Percentiles rank a stretch among this genome's conserved stretches.
Evolutionary conservation across 2,329 filamentous ascomycete species (phyloP).

Genomic region (Pyrenophora graminea): DNA sequence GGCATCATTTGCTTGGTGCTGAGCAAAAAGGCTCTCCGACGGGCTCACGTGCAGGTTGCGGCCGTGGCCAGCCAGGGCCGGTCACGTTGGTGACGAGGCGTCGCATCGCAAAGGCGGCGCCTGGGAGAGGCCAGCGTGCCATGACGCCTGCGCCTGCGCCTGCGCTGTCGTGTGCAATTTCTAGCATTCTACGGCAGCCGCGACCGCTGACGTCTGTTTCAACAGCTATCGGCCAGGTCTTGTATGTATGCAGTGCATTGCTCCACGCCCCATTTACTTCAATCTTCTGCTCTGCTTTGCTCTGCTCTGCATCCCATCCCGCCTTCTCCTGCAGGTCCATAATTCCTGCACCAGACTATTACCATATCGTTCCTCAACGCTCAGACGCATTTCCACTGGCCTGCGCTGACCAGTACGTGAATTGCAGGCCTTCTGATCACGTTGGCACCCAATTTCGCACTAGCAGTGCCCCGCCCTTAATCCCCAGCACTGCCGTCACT

Average conservation of each 20-base stretch:
- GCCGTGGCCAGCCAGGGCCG: too few relatives aligned
- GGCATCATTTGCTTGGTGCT: too few relatives aligned
- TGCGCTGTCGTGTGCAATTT: constrained; percentile 13
- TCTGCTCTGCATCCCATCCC: constrained; percentile 2
- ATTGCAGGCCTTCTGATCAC: constrained; percentile 18
- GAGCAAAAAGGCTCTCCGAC: too few relatives aligned
- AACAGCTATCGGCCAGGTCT: constrained; percentile 21
- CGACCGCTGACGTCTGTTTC: constrained; percentile 33
- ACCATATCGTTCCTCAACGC: constrained; percentile 5
- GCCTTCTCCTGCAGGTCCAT: constrained; percentile 16
- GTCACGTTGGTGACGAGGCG: too few relatives aligned
- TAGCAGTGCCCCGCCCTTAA: constrained; percentile 27
- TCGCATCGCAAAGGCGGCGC: neutral
- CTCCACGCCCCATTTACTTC: constrained; percentile 15
- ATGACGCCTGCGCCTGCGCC: constrained; percentile 7
- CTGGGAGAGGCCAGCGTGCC: neutral
- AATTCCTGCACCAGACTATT: constrained; percentile 12
- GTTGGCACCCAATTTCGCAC: constrained; percentile 20
- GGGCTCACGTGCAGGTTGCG: neutral
- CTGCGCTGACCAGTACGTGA: constrained; percentile 13
- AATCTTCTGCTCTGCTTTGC: neutral
- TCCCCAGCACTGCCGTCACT: constrained; percentile 31
- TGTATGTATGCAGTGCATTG: constrained; percentile 14
- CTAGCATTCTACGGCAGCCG: constrained; percentile 10
- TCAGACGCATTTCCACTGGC: constrained; percentile 6